Base-by-base conservation (phyloP, 2,329 filamentous ascomycete species). In the Penicillium sp. region DNA sequence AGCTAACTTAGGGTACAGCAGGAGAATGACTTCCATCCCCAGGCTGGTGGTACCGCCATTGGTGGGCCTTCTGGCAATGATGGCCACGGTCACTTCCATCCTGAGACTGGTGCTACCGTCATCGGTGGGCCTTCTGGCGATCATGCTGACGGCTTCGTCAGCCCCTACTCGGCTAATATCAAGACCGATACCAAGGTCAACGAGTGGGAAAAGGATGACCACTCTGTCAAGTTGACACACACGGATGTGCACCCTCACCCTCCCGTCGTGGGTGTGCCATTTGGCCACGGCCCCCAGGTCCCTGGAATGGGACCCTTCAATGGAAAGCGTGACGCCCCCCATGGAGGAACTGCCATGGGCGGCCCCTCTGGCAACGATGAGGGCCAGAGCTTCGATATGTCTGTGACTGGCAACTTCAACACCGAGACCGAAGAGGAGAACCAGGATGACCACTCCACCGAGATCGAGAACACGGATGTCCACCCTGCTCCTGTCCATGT, bases 321-420 rank as follows among this genome's bases (percentile, higher is more conserved):
- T 55, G 29, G 25, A 46, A 64, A 64, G 61, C 60, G 55, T 8
- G 21, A 21, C 38, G 44, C 23, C 12, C 60, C 54, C 34, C 2
- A 25, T 25, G 60, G 60, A n/a, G 60, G 62, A 15, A 65, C 60
- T 34, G 62, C 48, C 2, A 51, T 55, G 3, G 62, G 62, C 35
- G 60, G 62, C 16, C 63, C 62, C 1, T 65, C 63, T 21, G 62
- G 62, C n/a, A 40, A 62, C 10, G 64, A 66, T 38, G 64, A 61
- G 35, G 64, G 62, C 3, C 61, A 66, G 46, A 47, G 12, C 41
- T 64, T 66, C 34, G 53, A 65, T 32, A 58, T 66, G 58, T 60
- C 64, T 7, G 57, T 64, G 15, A 63, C 53, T 25, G 62, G 45
- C 35, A 46, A 56, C 29, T 56, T 64, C 46, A 40, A 60, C 32